Evolutionary conservation across 805 yeast genomes (phyloP).

Genomic region (Ogataea siamensis): DNA sequence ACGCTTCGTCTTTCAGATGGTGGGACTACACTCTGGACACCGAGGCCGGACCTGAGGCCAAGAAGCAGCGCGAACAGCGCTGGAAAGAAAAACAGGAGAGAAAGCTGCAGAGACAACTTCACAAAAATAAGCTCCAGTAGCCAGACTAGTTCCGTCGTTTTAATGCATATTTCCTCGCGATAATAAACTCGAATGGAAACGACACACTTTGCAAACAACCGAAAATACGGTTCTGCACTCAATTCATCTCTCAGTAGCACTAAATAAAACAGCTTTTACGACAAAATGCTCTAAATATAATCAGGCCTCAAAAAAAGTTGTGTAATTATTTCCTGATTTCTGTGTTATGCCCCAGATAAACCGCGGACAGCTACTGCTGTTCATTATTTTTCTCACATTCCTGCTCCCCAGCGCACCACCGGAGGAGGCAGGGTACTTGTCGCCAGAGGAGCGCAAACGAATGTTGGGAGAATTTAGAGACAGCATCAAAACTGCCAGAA

Average conservation of each 20-base stretch:
- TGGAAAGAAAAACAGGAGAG: conserved; percentile 42
- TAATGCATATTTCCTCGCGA: no score
- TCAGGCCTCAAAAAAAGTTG: no score
- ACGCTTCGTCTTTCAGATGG: conserved; percentile 58
- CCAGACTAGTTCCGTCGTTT: no score
- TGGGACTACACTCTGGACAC: conserved; percentile 53
- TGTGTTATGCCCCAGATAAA: conserved; percentile 22
- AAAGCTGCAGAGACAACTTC: conserved; percentile 22
- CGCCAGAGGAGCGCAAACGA: conserved; percentile 22
- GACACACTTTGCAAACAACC: no score
- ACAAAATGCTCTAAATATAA: no score
- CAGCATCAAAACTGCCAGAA: conserved; percentile 32
- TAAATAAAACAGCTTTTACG: no score
- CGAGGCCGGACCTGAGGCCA: conserved; percentile 56
- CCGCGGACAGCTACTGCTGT: conserved; percentile 32
- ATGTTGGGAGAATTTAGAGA: conserved; percentile 37
- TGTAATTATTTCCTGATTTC: neutral
- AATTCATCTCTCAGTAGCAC: no score
- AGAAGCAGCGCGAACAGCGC: conserved; percentile 44
- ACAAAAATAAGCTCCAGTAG: conserved; percentile 1
- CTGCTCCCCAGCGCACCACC: conserved; percentile 42
- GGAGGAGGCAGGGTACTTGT: conserved; percentile 30
- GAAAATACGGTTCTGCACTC: no score
- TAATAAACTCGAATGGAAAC: no score
- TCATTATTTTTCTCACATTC: conserved; percentile 39